Percentiles rank a stretch among this genome's conserved stretches.
Evolutionary conservation across 2,329 filamentous ascomycete genomes (phyloP).

Genomic region (Pleoardoris graminearum): DNA sequence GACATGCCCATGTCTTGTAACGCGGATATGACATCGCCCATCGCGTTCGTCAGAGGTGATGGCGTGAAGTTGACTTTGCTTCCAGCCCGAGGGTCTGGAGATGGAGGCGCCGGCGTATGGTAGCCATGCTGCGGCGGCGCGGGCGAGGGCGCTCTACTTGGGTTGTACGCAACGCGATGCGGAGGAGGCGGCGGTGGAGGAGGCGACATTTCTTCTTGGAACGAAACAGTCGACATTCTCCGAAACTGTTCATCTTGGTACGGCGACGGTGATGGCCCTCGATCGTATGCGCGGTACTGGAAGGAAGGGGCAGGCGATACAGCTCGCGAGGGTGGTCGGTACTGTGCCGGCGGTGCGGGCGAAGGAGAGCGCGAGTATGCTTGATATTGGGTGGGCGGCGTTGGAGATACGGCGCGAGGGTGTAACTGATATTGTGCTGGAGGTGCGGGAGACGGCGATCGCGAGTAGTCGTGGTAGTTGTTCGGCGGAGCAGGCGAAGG

Average conservation of each 20-base stretch:
- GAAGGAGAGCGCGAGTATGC: slow-evolving; percentile 28
- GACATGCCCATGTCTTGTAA: slow-evolving; percentile 80
- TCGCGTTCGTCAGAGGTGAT: slow-evolving; percentile 88
- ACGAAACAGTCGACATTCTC: slow-evolving; percentile 44
- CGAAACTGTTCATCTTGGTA: slow-evolving; percentile 20
- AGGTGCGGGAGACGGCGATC: slow-evolving; percentile 34
- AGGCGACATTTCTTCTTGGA: slow-evolving; percentile 57
- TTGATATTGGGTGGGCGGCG: slow-evolving; percentile 23
- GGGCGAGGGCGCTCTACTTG: slow-evolving; percentile 43
- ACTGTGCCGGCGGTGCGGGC: slow-evolving; percentile 33
- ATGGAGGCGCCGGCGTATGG: slow-evolving; percentile 68
- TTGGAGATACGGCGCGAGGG: slow-evolving; percentile 32
- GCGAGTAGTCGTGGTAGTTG: slow-evolving; percentile 23
- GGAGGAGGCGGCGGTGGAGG: slow-evolving; percentile 86
- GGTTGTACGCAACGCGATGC: slow-evolving; percentile 63
- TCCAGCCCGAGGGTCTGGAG: slow-evolving; percentile 54
- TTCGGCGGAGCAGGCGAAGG: slow-evolving; percentile 46
- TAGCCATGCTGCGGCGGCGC: slow-evolving; percentile 46
- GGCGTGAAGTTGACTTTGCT: slow-evolving; percentile 64
- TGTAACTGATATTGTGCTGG: slow-evolving; percentile 26
- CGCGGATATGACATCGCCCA: slow-evolving; percentile 98
- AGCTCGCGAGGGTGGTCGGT: slow-evolving; percentile 31
- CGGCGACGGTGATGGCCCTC: slow-evolving; percentile 48
- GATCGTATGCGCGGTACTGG: slow-evolving; percentile 43
- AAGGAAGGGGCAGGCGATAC: slow-evolving; percentile 40